Base-by-base conservation (phyloP, 495 filamentous ascomycete genomes). In the Hypoxylon trugodes region DNA sequence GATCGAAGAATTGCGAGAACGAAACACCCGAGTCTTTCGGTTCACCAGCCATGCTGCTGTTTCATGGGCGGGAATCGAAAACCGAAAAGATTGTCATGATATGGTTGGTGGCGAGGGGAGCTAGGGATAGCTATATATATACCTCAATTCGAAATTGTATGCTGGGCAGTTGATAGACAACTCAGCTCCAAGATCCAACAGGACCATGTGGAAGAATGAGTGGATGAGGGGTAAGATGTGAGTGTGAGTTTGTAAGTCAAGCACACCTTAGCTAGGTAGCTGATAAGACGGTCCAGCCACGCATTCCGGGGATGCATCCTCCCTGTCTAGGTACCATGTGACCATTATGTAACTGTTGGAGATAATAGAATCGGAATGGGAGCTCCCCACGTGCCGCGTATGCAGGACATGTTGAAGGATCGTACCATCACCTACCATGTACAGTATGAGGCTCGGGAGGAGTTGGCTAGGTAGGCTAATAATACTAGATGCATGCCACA, bases 141-240 rank as follows among this genome's bases (percentile, higher is more conserved):
- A 13, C 8, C 35, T 51, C 38, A 57, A 7, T 51, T 46, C 48
- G 25, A n/a, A 42, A 8, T 32, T 47, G 32, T 43, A 41, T 49
- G 9, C 51, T 12, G 10, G 40, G 19, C 25, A 43, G 33, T 24
- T 59, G 16, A 28, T 15, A 12, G 45, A n/a, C n/a, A n/a, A n/a
- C 13, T 36, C 30, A 48, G 8, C 21, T 47, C 25, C 15, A 16
- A 41, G 12, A 37, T 55, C 26, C 26, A 21, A 15, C 51, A 22
- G 40, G 10, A 25, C 49, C 59, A 70, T 70, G 60, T 62, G 66
- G 49, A 61, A 28, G 59, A 55, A 55, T 21, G 26, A 41, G 22
- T 69, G 66, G 56, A 66, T 66, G 66, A 72, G 66, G 62, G 66
- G 66, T 66, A 66, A 42, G 46, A 28, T 12, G 24, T 35, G 13